Evolutionary conservation across 495 filamentous ascomycete genomes (phyloP).

Genomic region (Hypoxylon perforatum): DNA sequence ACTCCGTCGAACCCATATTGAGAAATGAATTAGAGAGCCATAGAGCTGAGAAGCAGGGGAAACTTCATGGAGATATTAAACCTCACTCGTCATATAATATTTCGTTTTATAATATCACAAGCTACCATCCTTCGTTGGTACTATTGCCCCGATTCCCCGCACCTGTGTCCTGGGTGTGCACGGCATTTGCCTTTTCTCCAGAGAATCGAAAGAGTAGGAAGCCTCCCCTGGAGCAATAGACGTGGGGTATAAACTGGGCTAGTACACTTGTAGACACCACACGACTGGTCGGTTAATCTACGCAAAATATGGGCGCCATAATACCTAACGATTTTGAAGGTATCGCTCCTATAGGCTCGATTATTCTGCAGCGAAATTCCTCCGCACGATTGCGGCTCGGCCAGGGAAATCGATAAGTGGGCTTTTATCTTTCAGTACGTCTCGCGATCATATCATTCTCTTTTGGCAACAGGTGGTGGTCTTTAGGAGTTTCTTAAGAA

Average conservation of each 20-base stretch:
- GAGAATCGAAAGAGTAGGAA: constrained; percentile 5
- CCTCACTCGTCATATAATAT: not conserved
- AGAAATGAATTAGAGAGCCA: not conserved
- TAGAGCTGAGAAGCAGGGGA: not conserved
- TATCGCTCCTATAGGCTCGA: not conserved
- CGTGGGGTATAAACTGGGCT: constrained; percentile 16
- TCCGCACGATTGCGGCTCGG: constrained; percentile 2
- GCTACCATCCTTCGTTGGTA: not conserved
- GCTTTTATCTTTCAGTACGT: too few species aligned
- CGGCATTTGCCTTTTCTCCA: constrained; percentile 27
- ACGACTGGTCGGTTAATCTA: constrained; percentile 18
- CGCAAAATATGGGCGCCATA: not conserved
- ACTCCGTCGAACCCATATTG: constrained; percentile 33
- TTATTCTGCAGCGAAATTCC: not conserved
- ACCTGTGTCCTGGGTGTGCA: constrained; percentile 1
- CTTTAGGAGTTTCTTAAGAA: too few species aligned
- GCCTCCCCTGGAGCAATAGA: constrained; percentile 1
- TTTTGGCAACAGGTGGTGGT: too few species aligned
- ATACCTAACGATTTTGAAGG: not conserved
- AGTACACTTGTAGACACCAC: constrained; percentile 5
- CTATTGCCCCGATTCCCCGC: constrained; percentile 21
- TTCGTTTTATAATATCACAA: not conserved
- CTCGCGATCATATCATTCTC: too few species aligned
- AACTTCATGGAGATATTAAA: not conserved
- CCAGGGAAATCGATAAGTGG: not conserved